phyloP scores from a whole-genome alignment of 371 early-diverging fungal species.

The Circinella minor region DNA sequence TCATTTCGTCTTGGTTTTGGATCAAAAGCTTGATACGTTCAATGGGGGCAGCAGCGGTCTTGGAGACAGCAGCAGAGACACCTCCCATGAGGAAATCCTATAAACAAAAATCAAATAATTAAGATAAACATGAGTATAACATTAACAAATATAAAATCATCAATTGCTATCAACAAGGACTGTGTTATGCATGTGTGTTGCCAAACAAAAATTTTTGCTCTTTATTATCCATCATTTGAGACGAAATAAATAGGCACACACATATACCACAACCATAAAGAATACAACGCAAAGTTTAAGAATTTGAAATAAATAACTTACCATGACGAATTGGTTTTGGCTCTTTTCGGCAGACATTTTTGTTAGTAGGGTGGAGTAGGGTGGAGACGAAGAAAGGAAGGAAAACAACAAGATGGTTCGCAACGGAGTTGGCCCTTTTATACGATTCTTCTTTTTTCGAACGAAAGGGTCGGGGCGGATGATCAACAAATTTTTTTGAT shows the following conservation, averaged over 20 bases:
- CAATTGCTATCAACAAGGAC: too few relatives aligned
- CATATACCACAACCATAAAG: too few relatives aligned
- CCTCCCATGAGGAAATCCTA: slow-evolving; percentile 77
- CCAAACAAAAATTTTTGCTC: too few relatives aligned
- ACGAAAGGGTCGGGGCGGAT: background rate
- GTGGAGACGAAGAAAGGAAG: slow-evolving; percentile 21
- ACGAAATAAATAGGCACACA: too few relatives aligned
- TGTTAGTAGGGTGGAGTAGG: slow-evolving; percentile 17
- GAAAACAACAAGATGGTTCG: slow-evolving; percentile 13
- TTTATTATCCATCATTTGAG: too few relatives aligned
- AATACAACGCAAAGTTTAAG: too few relatives aligned
- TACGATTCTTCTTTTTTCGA: background rate
- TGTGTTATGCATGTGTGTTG: too few relatives aligned
- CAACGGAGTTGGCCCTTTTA: background rate
- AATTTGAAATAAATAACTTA: slow-evolving; percentile 31
- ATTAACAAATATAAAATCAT: too few relatives aligned
- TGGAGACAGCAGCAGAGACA: slow-evolving; percentile 91
- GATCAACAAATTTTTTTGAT: slow-evolving; percentile 6
- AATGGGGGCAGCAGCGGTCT: slow-evolving; percentile 83
- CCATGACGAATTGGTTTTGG: slow-evolving; percentile 53
- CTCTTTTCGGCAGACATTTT: slow-evolving; percentile 35
- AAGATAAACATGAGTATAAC: too few relatives aligned
- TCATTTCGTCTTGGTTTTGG: slow-evolving; percentile 83
- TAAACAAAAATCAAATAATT: background rate
- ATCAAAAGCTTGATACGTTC: slow-evolving; percentile 83